Evolutionary conservation across 306 rosid species (phyloP), one percentile per base, ranked within the genome.

Genomic region (Glycyrrhiza uralensis): DNA sequence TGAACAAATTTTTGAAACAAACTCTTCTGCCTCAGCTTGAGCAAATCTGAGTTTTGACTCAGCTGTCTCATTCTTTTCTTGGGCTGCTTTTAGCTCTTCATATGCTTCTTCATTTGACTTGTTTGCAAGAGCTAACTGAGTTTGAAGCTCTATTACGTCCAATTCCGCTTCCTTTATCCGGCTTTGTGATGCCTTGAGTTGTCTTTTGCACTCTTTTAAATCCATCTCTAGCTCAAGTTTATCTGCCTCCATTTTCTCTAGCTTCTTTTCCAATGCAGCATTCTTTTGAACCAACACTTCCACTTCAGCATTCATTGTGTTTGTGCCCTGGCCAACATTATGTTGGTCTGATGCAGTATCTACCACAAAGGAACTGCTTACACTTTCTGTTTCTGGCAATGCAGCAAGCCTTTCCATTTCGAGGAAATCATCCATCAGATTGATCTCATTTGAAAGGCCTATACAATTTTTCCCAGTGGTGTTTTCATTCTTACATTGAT

Each of bases 381-480:
- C 72, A 71, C 76, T 76, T 79, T 69, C 79, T 33, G 59, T 20
- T 41, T 75, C 87, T 10, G 86, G 87, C 71, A 84, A 75, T 45
- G 96, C 87, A 49, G 82, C 96, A 74, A 91, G 85, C 82, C 69
- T 87, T 79, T 91, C 97, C 97, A 91, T 91, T 79, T 91, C 97
- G 33, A 89, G 91, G 74, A 91, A 91, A 77, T 91, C 97, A 69
- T 91, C 96, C 97, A 91, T 89, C 84, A 89, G 87, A 75, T 79
- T 70, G 76, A 85, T 88, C 72, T 83, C 89, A 19, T 47, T 64
- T n/a, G 89, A 83, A 77, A 86, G 82, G 62, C 46, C 86, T 75
- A 42, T 69, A 35, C 2, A 54, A 52, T 51, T 72, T 71, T 75
- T 79, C 42, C 79, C 81, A 29, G 17, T 18, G 42, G 68, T 38